Conservation (phyloP, 805 yeast species). For the Kazachstania martiniae region DNA sequence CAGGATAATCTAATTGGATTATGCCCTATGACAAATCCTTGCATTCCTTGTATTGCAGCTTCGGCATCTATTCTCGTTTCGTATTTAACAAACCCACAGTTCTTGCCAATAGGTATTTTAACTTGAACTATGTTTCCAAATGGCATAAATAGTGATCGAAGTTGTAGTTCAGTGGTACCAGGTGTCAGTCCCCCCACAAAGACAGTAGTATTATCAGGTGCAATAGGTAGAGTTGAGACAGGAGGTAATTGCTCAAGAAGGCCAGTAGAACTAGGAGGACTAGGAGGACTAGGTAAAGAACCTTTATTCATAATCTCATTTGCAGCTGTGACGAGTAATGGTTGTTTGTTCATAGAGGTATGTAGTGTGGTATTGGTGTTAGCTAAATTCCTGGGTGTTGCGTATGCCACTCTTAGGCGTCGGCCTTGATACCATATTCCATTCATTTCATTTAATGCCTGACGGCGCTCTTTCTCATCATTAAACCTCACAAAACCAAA, state of each 20-base stretch:
- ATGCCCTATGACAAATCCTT: constrained; percentile 58
- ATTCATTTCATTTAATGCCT: constrained; percentile 65
- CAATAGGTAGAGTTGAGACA: constrained; percentile 5
- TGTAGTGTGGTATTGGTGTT: too few species aligned
- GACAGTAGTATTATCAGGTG: constrained; percentile 49
- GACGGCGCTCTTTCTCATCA: constrained; percentile 54
- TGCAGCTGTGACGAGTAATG: constrained; percentile 4
- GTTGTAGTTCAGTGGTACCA: constrained; percentile 45
- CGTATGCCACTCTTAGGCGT: constrained; percentile 65
- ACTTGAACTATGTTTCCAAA: constrained; percentile 63
- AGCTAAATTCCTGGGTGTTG: constrained; percentile 67
- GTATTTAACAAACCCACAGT: constrained; percentile 70
- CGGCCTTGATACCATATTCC: constrained; percentile 75
- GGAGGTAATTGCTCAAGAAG: background rate
- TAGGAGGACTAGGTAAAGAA: background rate
- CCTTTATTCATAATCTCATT: constrained; percentile 36
- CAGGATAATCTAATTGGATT: constrained; percentile 62
- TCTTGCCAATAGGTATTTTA: constrained; percentile 68
- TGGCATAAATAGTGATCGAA: constrained; percentile 54
- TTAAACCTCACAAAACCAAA: constrained; percentile 75
- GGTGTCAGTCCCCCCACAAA: constrained; percentile 72
- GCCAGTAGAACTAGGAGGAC: background rate
- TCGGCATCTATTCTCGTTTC: constrained; percentile 62
- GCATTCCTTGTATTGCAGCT: constrained; percentile 67
- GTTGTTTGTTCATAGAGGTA: constrained; percentile 1